Evolutionary conservation across 1,139 yeast genomes (phyloP).

Genomic region (Debaryomyces coudertii): DNA sequence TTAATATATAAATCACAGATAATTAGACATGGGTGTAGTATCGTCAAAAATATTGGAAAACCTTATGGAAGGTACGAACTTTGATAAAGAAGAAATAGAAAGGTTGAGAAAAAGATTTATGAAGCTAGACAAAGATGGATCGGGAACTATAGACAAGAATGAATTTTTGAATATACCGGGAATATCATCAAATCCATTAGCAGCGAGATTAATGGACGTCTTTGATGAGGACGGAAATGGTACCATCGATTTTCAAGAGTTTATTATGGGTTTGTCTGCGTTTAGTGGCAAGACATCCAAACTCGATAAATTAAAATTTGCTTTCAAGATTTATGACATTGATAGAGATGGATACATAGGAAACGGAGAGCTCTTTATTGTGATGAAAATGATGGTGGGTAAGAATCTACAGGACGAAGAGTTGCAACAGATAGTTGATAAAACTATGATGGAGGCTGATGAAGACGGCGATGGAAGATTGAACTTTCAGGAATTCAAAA

Average conservation of each 20-base stretch:
- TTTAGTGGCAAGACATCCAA: slow-evolving; percentile 88
- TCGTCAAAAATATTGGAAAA: slow-evolving; percentile 69
- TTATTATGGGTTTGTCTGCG: slow-evolving; percentile 85
- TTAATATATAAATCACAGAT: neutral
- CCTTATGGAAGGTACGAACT: slow-evolving; percentile 76
- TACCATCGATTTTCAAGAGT: slow-evolving; percentile 93
- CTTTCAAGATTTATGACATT: slow-evolving; percentile 92
- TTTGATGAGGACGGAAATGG: slow-evolving; percentile 95
- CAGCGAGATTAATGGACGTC: slow-evolving; percentile 86
- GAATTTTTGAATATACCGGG: slow-evolving; percentile 95
- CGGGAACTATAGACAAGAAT: slow-evolving; percentile 87
- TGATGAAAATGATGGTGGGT: slow-evolving; percentile 97
- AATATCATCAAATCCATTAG: slow-evolving; percentile 86
- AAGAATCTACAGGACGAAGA: slow-evolving; percentile 84
- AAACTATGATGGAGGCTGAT: slow-evolving; percentile 95
- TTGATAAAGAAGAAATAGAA: slow-evolving; percentile 88
- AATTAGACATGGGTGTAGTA: slow-evolving; percentile 60
- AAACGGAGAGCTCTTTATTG: slow-evolving; percentile 91
- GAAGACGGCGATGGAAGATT: slow-evolving; percentile 86
- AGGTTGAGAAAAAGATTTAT: slow-evolving; percentile 88
- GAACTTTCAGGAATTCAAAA: slow-evolving; percentile 83
- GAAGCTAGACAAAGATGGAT: slow-evolving; percentile 91
- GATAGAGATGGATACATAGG: slow-evolving; percentile 95
- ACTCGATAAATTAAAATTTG: slow-evolving; percentile 83
- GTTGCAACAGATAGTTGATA: slow-evolving; percentile 92